Conservation (phyloP, 73 alveolate genomes). For the Paramecium octaurelia region DNA sequence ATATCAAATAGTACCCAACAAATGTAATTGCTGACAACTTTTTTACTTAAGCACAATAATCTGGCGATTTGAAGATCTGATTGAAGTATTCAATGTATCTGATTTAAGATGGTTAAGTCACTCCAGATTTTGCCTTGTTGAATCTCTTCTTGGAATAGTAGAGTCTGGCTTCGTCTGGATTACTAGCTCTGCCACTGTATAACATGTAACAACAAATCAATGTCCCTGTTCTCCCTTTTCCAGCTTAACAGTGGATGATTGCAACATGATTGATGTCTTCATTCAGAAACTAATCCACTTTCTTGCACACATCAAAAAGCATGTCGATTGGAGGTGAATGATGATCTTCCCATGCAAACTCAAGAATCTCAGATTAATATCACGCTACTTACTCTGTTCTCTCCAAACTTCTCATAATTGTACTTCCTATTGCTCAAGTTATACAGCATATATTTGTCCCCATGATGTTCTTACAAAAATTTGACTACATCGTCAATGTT, state of each 20-base stretch:
- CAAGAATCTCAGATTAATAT: constrained; percentile 66
- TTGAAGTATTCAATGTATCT: constrained; percentile 71
- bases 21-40: background rate
- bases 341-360: constrained; percentile 88
- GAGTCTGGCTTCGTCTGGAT: constrained; percentile 69
- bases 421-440: constrained; percentile 85
- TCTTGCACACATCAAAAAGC: constrained; percentile 79
- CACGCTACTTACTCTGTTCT: constrained; percentile 58
- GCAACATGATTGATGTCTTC: constrained; percentile 73
- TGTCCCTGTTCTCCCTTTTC: constrained; percentile 97
- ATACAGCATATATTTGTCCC: constrained; percentile 72
- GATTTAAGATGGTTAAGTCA: constrained; percentile 73
- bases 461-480: constrained; percentile 80
- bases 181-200: constrained; percentile 65
- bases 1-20: background rate
- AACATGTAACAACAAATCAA: constrained; percentile 85
- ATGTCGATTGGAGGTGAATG: constrained; percentile 93
- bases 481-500: constrained; percentile 78
- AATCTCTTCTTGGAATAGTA: constrained; percentile 71
- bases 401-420: constrained; percentile 80
- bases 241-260: constrained; percentile 93
- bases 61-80: constrained; percentile 53
- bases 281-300: constrained; percentile 72
- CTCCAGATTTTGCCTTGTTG: constrained; percentile 74
- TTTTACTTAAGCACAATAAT: constrained; percentile 40